Conservation (phyloP, 108 stramenopile genomes). For the Skeletonema tropicum region DNA sequence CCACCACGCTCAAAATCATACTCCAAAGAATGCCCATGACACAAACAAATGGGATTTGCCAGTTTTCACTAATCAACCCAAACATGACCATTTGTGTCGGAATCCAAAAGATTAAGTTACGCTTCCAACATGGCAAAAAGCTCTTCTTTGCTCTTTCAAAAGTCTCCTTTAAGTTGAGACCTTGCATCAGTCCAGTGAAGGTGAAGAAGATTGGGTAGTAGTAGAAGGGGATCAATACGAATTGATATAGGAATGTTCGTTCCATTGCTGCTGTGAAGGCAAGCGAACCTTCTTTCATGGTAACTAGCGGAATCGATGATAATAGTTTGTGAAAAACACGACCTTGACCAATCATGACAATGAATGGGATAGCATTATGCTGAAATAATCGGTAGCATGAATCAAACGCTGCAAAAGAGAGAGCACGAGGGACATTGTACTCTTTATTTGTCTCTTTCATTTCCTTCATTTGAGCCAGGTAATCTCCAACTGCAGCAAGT, state of each 20-base stretch:
- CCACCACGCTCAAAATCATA: constrained; percentile 34
- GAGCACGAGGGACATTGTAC: constrained; percentile 51
- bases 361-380: constrained; percentile 38
- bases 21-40: constrained; percentile 47
- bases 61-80: constrained; percentile 52
- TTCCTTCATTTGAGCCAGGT: constrained; percentile 44
- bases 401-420: constrained; percentile 61
- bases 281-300: background rate
- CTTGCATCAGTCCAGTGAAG: constrained; percentile 62
- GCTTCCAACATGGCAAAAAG: constrained; percentile 56
- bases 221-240: constrained; percentile 50
- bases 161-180: constrained; percentile 33
- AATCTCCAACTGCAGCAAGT: constrained; percentile 54
- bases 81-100: constrained; percentile 67
- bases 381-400: constrained; percentile 54
- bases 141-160: constrained; percentile 52
- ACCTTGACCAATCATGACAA: constrained; percentile 46
- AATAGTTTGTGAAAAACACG: constrained; percentile 25
- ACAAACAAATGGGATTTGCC: constrained; percentile 52
- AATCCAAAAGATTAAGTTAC: constrained; percentile 68
- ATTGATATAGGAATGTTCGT: constrained; percentile 55
- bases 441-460: constrained; percentile 2
- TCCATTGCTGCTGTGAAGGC: constrained; percentile 53
- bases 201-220: constrained; percentile 69
- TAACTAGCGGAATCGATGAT: constrained; percentile 15